Conservation (phyloP, 345 rosid genomes). For the Eutrema japonicum region DNA sequence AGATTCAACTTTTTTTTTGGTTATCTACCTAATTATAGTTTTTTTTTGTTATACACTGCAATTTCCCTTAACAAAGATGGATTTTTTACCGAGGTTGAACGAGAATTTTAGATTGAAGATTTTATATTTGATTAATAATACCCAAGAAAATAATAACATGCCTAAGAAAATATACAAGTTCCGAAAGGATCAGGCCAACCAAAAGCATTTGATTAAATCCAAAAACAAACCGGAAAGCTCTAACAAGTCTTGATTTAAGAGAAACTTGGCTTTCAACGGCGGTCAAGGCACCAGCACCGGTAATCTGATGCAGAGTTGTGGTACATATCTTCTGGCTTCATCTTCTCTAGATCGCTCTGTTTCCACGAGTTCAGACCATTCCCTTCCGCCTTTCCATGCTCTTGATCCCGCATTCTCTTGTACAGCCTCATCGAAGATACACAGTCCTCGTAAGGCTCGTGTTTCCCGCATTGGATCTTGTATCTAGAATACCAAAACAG, state of each 20-base stretch:
- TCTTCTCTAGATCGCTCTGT: constrained; percentile 59
- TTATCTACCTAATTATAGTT: no score
- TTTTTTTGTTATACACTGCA: no score
- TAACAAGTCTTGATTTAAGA: background rate
- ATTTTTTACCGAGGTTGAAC: background rate
- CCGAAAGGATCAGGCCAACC: background rate
- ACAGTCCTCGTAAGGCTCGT: constrained; percentile 71
- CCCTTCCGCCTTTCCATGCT: constrained; percentile 45
- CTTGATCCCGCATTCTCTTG: constrained; percentile 65
- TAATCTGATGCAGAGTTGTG: constrained; percentile 59
- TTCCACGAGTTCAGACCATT: constrained; percentile 48
- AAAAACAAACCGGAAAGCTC: background rate
- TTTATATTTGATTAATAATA: no score
- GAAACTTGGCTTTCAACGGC: constrained; percentile 29
- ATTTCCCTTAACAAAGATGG: no score
- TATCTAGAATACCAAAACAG: constrained; percentile 50
- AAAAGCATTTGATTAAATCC: constrained; percentile 22
- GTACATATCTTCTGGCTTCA: constrained; percentile 63
- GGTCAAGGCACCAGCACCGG: constrained; percentile 73
- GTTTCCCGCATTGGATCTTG: constrained; percentile 60
- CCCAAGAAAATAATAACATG: no score
- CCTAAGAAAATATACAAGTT: background rate
- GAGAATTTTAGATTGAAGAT: background rate
- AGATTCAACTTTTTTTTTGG: no score
- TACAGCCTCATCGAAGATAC: constrained; percentile 73